Conservation (phyloP, 805 yeast species). For the Pichia gijzeniarum region DNA sequence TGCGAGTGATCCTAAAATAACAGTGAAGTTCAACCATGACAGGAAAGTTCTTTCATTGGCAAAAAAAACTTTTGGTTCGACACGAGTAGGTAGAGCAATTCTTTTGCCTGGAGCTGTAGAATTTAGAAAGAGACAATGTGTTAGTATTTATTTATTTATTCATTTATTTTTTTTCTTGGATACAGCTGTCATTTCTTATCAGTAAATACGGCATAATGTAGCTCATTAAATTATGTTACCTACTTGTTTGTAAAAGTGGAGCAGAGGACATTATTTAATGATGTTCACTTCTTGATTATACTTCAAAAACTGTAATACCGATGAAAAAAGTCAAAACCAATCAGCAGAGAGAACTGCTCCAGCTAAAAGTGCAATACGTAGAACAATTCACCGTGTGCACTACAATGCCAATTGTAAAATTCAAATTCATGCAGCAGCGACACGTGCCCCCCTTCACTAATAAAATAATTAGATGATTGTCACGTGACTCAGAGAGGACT, state of each 20-base stretch:
- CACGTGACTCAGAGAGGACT: too few species aligned
- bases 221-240: constrained; percentile 16
- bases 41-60: constrained; percentile 98
- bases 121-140: background rate
- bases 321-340: too few species aligned
- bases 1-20: constrained; percentile 92
- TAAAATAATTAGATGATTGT: too few species aligned
- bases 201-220: too few species aligned
- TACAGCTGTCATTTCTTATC: too few species aligned
- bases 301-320: too few species aligned
- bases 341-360: too few species aligned
- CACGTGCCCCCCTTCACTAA: background rate
- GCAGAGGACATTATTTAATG: constrained; percentile 52
- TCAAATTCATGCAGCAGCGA: background rate
- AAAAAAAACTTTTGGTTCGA: constrained; percentile 97
- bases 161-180: too few species aligned
- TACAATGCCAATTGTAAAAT: background rate
- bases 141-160: background rate
- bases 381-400: background rate
- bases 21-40: constrained; percentile 99
- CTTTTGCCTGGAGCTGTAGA: constrained; percentile 54
- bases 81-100: constrained; percentile 95
- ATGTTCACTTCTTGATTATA: background rate
- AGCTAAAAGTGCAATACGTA: too few species aligned
- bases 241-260: constrained; percentile 66